Evolutionary conservation across 352 stramenopile genomes (phyloP).

Genomic region (Pythium scleroteichum): DNA sequence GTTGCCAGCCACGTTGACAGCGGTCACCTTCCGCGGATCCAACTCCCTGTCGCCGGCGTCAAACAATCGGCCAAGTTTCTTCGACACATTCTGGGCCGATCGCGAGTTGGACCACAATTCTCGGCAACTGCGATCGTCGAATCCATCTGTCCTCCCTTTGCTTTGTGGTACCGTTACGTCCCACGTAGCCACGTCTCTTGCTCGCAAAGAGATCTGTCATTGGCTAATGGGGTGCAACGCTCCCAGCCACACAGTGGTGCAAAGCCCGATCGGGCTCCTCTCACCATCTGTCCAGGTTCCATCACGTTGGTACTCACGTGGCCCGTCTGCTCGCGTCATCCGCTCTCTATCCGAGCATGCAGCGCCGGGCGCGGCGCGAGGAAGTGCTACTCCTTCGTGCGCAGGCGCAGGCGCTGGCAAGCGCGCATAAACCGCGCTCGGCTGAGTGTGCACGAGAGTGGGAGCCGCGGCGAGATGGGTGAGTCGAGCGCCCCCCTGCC

Average conservation of each 20-base stretch:
- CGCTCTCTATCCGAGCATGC: neutral
- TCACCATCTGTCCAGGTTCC: constrained; percentile 16
- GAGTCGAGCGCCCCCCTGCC: constrained; percentile 2
- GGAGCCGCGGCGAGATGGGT: constrained; percentile 19
- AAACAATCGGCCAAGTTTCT: neutral
- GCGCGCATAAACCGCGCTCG: neutral
- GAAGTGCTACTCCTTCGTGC: no score
- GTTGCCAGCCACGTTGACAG: constrained; percentile 9
- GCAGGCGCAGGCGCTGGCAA: constrained; percentile 1
- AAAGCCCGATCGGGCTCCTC: neutral
- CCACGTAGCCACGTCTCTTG: constrained; percentile 6
- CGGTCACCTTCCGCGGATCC: neutral
- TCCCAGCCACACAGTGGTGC: constrained; percentile 9
- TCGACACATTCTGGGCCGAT: neutral
- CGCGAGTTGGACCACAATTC: constrained; percentile 17
- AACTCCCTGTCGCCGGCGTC: neutral
- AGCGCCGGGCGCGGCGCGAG: no score
- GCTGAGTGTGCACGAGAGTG: constrained; percentile 19
- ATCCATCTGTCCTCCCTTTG: constrained; percentile 6
- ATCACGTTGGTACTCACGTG: constrained; percentile 1
- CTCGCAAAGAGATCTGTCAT: constrained; percentile 13
- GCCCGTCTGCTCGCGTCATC: constrained; percentile 4
- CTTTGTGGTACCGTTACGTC: constrained; percentile 7
- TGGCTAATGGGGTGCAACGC: constrained; percentile 19
- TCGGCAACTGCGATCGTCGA: constrained; percentile 21